phyloP scores from a whole-genome alignment of 1,284 basidiomycete genomes.

The Marasmius fiardii region DNA sequence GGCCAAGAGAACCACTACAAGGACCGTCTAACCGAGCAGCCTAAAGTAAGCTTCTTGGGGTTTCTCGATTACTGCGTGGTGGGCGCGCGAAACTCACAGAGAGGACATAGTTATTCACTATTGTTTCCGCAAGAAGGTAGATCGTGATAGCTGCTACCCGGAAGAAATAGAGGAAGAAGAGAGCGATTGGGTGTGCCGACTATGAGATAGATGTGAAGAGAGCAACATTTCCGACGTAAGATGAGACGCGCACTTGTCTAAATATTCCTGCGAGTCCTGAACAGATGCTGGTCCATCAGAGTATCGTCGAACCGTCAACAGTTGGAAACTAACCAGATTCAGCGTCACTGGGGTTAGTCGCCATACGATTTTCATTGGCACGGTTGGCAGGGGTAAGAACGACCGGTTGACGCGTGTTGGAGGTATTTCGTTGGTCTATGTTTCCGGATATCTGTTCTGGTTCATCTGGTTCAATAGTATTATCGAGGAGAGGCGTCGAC shows the following conservation, averaged over 20 bases:
- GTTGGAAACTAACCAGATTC: conserved; percentile 58
- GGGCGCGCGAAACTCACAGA: conserved; percentile 53
- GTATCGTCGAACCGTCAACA: not conserved
- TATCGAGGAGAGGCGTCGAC: conserved; percentile 55
- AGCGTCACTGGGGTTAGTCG: conserved; percentile 56
- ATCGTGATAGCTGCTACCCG: conserved; percentile 80
- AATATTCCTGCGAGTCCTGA: conserved; percentile 78
- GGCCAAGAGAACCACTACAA: conserved; percentile 86
- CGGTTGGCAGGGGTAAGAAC: conserved; percentile 56
- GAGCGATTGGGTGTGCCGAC: conserved; percentile 81
- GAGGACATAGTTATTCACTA: conserved; percentile 87
- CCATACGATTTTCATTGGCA: conserved; percentile 37
- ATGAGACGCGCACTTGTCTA: conserved; percentile 50
- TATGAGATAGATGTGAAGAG: conserved; percentile 31
- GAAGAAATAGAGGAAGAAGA: conserved; percentile 86
- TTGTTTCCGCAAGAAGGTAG: conserved; percentile 84
- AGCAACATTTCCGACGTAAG: not conserved
- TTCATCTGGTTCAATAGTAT: conserved; percentile 72
- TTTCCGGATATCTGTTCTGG: conserved; percentile 32
- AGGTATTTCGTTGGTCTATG: conserved; percentile 29
- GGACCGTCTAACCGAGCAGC: conserved; percentile 69
- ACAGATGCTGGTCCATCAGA: conserved; percentile 6
- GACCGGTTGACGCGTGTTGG: conserved; percentile 37
- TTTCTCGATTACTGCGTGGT: not conserved
- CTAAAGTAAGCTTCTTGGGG: not conserved